Evolutionary conservation across 805 yeast genomes (phyloP).

Genomic region (Dipodascopsis uninucleata): DNA sequence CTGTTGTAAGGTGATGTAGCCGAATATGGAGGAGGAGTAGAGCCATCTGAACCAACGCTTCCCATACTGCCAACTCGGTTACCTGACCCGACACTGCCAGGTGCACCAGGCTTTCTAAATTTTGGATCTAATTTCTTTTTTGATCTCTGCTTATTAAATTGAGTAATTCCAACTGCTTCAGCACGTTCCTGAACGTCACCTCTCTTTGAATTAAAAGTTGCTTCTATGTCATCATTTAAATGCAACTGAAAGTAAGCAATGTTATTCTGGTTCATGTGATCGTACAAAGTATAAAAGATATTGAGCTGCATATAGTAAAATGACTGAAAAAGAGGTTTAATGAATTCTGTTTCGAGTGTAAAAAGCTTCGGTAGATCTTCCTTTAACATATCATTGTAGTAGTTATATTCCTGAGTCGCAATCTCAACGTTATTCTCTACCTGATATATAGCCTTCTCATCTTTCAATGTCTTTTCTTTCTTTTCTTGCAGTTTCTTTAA

Average conservation of each 20-base stretch:
- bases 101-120: conserved; percentile 30
- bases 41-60: conserved; percentile 3
- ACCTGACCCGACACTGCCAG: too few relatives aligned
- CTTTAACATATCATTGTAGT: conserved; percentile 91
- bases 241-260: conserved; percentile 91
- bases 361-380: conserved; percentile 84
- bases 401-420: conserved; percentile 94
- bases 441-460: conserved; percentile 83
- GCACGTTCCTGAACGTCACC: conserved; percentile 89
- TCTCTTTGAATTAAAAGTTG: conserved; percentile 73
- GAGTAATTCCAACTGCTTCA: conserved; percentile 85
- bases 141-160: conserved; percentile 51
- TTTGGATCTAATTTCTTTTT: conserved; percentile 17
- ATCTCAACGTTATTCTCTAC: conserved; percentile 85
- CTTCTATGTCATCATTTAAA: conserved; percentile 63
- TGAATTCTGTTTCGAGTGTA: conserved; percentile 84
- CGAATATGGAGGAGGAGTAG: conserved; percentile 1
- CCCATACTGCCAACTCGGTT: too few relatives aligned
- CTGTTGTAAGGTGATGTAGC: conserved; percentile 4
- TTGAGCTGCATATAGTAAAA: conserved; percentile 97
- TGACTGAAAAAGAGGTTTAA: conserved; percentile 88
- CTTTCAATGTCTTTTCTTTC: conserved; percentile 79
- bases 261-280: conserved; percentile 90
- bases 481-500: conserved; percentile 72
- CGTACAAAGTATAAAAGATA: conserved; percentile 88